Conservation (phyloP, 1,139 yeast genomes). For the Pichia sp. region DNA sequence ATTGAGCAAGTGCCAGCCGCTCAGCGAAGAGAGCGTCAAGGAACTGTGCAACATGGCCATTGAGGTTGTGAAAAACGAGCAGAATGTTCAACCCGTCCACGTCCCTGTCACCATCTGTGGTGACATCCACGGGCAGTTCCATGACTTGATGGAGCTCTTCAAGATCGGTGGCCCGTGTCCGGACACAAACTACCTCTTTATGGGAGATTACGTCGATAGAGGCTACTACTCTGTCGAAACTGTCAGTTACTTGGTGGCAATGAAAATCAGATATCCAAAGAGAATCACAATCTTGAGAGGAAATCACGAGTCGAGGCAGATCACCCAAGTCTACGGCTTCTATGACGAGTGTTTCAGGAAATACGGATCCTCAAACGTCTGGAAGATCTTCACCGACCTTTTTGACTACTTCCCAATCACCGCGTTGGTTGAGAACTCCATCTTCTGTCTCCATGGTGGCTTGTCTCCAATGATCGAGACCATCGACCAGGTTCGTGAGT, state of each 20-base stretch:
- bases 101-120: conserved; percentile 99
- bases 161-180: conserved; percentile 90
- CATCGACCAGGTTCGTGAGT: conserved; percentile 79
- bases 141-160: conserved; percentile 85
- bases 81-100: conserved; percentile 89
- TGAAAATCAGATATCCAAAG: conserved; percentile 90
- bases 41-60: conserved; percentile 85
- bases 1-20: conserved; percentile 72
- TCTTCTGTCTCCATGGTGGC: conserved; percentile 96
- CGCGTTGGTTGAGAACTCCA: conserved; percentile 67
- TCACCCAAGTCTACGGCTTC: conserved; percentile 96
- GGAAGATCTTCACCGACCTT: conserved; percentile 68
- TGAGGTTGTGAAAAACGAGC: conserved; percentile 84
- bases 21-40: conserved; percentile 77
- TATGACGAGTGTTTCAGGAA: conserved; percentile 96
- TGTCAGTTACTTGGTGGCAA: conserved; percentile 66
- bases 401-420: conserved; percentile 94
- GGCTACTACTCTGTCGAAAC: conserved; percentile 96
- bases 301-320: conserved; percentile 94
- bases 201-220: conserved; percentile 95
- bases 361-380: conserved; percentile 92
- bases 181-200: conserved; percentile 69
- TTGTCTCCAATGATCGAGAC: conserved; percentile 89
- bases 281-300: conserved; percentile 92
- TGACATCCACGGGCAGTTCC: conserved; percentile 96